These are phyloP conservation scores for Suillus spraguei DNA, from an alignment of 768 basidiomycete species.

Conservation along the genomic window DNA sequence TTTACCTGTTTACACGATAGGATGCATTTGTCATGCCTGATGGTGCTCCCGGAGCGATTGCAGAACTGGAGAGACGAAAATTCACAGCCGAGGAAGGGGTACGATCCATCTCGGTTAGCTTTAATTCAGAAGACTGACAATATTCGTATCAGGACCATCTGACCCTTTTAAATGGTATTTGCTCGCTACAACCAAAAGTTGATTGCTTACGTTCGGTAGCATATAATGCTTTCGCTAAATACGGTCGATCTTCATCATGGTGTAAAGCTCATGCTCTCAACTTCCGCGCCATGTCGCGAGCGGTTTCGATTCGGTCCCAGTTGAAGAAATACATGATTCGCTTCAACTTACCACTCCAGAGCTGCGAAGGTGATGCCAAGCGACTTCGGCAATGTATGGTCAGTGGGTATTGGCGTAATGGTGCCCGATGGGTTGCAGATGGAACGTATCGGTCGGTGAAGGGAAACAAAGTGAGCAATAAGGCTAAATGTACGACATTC, in stretches of 20 bases:
- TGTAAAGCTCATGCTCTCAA: conserved; percentile 92
- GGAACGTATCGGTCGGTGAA: conserved; percentile 91
- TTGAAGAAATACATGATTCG: conserved; percentile 94
- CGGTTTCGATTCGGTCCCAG: conserved; percentile 93
- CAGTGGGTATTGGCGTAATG: conserved; percentile 93
- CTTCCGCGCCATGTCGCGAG: conserved; percentile 92
- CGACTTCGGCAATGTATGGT: conserved; percentile 87
- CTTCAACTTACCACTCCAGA: conserved; percentile 78
- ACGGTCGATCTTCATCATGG: conserved; percentile 87
- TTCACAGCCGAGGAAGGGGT: conserved; percentile 99
- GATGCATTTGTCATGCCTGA: conserved; percentile 91
- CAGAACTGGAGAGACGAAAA: conserved; percentile 91
- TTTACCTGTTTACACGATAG: conserved; percentile 39
- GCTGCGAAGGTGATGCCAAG: conserved; percentile 88
- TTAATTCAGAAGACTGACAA: conserved; percentile 13
- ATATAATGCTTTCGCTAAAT: conserved; percentile 90
- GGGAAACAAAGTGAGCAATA: conserved; percentile 70
- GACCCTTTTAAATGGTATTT: conserved; percentile 85
- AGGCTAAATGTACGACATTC: not conserved
- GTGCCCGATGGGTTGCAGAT: conserved; percentile 88
- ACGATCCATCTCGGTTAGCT: conserved; percentile 25
- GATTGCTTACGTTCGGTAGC: conserved; percentile 43
- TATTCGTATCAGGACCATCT: conserved; percentile 75
- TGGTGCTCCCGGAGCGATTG: conserved; percentile 81
- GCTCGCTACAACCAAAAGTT: not conserved